phyloP scores from a whole-genome alignment of 306 rosid species.

The Begonia masoniana region DNA sequence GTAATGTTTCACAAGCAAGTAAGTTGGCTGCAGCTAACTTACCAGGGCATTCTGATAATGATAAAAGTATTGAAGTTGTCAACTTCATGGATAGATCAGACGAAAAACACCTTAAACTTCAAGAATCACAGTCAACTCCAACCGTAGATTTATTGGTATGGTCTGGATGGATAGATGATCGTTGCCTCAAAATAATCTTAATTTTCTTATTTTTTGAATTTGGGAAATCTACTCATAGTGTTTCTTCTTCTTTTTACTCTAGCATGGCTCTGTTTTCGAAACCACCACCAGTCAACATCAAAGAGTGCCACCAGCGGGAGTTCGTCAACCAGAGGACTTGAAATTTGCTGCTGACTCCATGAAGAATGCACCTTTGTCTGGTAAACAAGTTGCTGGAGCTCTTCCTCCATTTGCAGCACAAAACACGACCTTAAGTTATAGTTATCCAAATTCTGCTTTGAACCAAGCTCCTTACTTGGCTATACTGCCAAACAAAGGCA shows the following conservation, averaged over 20 bases:
- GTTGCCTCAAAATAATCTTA: neutral
- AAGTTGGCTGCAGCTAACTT: slow-evolving; percentile 14
- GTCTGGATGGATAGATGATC: slow-evolving; percentile 2
- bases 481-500: slow-evolving; percentile 38
- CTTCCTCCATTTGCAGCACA: slow-evolving; percentile 35
- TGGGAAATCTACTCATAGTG: neutral
- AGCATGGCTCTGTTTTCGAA: slow-evolving; percentile 34
- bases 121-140: slow-evolving; percentile 23
- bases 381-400: slow-evolving; percentile 27
- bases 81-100: slow-evolving; percentile 21
- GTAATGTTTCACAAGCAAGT: slow-evolving; percentile 22
- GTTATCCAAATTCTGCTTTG: slow-evolving; percentile 27
- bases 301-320: slow-evolving; percentile 20
- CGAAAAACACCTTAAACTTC: slow-evolving; percentile 24
- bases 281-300: slow-evolving; percentile 36
- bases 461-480: slow-evolving; percentile 38
- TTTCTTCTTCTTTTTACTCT: slow-evolving; percentile 18
- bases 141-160: slow-evolving; percentile 38
- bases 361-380: slow-evolving; percentile 13
- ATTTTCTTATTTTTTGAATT: no score
- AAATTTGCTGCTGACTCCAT: slow-evolving; percentile 15
- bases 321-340: slow-evolving; percentile 25
- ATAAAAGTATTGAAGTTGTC: slow-evolving; percentile 18
- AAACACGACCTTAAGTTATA: slow-evolving; percentile 24
- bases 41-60: slow-evolving; percentile 16